Evolutionary conservation across 169 alveolate genomes (phyloP).

Genomic region (Perkinsus chesapeaki): DNA sequence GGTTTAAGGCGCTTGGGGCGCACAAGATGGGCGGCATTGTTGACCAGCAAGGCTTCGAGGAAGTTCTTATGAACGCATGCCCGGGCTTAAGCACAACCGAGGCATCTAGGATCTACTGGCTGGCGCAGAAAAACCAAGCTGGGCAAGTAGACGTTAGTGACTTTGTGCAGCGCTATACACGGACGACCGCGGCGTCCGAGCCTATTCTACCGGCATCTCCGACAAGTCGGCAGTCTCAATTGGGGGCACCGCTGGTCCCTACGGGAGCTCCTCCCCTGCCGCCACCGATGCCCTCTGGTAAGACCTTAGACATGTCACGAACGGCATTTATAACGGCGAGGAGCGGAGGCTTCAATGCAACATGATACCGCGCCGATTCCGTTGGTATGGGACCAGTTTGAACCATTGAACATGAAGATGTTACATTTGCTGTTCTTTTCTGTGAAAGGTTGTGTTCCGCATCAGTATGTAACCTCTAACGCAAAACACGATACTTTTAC

Average conservation of each 20-base stretch:
- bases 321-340: not conserved
- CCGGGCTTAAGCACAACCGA: not conserved
- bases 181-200: not conserved
- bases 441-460: not conserved
- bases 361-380: no score
- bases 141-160: not conserved
- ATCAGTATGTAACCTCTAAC: not conserved
- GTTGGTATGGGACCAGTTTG: no score
- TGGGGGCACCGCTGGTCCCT: not conserved
- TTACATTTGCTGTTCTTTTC: not conserved
- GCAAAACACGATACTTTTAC: not conserved
- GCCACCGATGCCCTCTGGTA: not conserved
- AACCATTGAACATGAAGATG: not conserved
- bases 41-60: not conserved
- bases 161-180: not conserved
- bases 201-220: not conserved
- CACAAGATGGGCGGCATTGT: not conserved
- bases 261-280: not conserved
- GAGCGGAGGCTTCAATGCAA: not conserved
- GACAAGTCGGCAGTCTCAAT: not conserved
- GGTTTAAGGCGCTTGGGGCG: not conserved
- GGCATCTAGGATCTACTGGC: not conserved
- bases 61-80: not conserved
- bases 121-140: not conserved
- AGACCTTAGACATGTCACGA: not conserved